Base-by-base conservation (phyloP, 2,329 filamentous ascomycete genomes). In the Arthrinium puccinioides region DNA sequence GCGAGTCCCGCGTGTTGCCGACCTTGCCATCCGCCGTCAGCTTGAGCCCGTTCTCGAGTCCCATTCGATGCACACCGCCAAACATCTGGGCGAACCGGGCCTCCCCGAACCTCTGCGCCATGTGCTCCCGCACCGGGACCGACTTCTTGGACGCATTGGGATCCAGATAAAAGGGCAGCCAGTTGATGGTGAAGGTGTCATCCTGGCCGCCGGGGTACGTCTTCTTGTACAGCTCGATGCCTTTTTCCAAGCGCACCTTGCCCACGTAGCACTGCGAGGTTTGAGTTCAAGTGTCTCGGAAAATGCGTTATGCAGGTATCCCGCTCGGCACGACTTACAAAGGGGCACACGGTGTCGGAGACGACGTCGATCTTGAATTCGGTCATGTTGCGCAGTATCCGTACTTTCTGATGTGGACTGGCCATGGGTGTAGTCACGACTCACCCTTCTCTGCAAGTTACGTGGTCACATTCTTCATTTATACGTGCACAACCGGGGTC, bases 101-200 rank as follows among this genome's bases (percentile, higher is more conserved):
- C 13, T 70, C 61, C 24, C 86, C 86, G 57, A 89, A 88, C 44
- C 79, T 82, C 16, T 62, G 53, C 10, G 64, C 64, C 56, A 83
- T 82, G 54, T 73, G 73, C 44, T 58, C 68, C 3, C 44, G 49
- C 28, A 72, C 56, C 14, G 72, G 67, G 4, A 72, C 51, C 6
- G 70, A 65, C 26, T 50, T 47, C 16, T 55, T 58, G 5, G 67
- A 61, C 0, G 82, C 72, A 1, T 75, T 67, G 0, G 85, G 83
- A 52, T 89, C 80, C 36, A 94, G 74, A 57, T 90, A 89, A 64
- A 85, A 94, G 2, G 87, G 83, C 43, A 75, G 71, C 84, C 86
- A 94, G 43, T 71, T 73, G 11, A 84, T 76, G 32, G 69, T 72
- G 63, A 94, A 89, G 15, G 72, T 84, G 61, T 90, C 83, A 26